Percentiles rank a stretch among this genome's conserved stretches.
Evolutionary conservation across 768 basidiomycete genomes (phyloP).

Genomic region (Russula earlei): DNA sequence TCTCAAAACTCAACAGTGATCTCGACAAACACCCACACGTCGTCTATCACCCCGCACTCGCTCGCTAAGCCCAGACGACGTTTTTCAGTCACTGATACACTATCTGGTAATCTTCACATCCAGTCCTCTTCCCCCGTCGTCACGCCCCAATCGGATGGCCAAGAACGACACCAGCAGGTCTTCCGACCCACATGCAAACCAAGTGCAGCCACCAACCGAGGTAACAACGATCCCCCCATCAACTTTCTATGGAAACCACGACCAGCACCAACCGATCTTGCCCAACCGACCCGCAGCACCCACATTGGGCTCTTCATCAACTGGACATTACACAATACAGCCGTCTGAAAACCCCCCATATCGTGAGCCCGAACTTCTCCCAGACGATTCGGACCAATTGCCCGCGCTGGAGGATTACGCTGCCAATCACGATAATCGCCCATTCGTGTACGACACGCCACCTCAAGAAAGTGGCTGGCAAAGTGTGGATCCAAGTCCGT

Average conservation of each 20-base stretch:
- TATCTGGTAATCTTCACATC: background rate
- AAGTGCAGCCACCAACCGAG: background rate
- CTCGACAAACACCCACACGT: too few relatives aligned
- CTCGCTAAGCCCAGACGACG: too few relatives aligned
- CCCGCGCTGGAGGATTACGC: slow-evolving; percentile 7
- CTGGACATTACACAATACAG: slow-evolving; percentile 24
- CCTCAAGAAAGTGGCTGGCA: slow-evolving; percentile 8
- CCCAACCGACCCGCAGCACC: slow-evolving; percentile 26
- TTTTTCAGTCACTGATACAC: background rate
- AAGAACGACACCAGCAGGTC: slow-evolving; percentile 1
- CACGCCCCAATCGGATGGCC: background rate
- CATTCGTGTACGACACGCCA: slow-evolving; percentile 13
- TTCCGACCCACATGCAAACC: background rate
- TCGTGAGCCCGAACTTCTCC: slow-evolving; percentile 27
- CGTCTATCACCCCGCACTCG: too few relatives aligned
- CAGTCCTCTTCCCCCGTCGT: background rate
- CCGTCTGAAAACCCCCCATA: slow-evolving; percentile 23
- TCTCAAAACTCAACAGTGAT: too few relatives aligned
- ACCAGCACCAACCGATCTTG: slow-evolving; percentile 28
- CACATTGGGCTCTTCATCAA: slow-evolving; percentile 30
- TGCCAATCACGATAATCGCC: slow-evolving; percentile 3
- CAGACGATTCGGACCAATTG: slow-evolving; percentile 16
- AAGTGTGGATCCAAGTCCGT: background rate
- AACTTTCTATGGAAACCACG: slow-evolving; percentile 12
- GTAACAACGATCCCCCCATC: slow-evolving; percentile 24